Evolutionary conservation across 2,329 filamentous ascomycete species (phyloP).

Genomic region (Penicillium oxalicum): DNA sequence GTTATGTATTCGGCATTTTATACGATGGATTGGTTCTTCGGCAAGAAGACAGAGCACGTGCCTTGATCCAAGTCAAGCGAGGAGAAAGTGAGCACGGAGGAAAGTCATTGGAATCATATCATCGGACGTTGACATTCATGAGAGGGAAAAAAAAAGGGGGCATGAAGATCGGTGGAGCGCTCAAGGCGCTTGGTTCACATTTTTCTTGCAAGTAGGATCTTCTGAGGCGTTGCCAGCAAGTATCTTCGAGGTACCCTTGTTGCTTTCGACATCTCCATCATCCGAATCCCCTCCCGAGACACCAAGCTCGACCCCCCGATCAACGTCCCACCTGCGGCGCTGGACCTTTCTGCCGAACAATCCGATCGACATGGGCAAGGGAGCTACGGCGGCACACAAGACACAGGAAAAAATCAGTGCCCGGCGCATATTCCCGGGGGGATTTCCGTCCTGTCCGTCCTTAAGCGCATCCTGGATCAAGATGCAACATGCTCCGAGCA

Average conservation of each 20-base stretch:
- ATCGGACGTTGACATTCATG: no score
- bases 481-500: conserved; percentile 79
- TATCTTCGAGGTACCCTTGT: conserved; percentile 2
- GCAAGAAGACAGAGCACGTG: no score
- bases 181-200: no score
- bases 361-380: conserved; percentile 64
- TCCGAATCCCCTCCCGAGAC: not conserved
- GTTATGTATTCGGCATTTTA: no score
- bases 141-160: no score
- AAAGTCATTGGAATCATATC: no score
- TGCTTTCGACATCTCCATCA: not conserved
- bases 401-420: conserved; percentile 75
- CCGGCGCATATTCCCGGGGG: conserved; percentile 65
- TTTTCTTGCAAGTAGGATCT: not conserved
- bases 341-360: conserved; percentile 55
- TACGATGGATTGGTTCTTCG: no score
- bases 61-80: no score
- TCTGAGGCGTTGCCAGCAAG: not conserved
- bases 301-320: conserved; percentile 26
- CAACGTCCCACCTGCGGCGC: conserved; percentile 37
- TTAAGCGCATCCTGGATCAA: conserved; percentile 70
- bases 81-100: no score
- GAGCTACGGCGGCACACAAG: conserved; percentile 58
- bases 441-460: conserved; percentile 45
- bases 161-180: no score